phyloP scores from a whole-genome alignment of 805 yeast genomes.

The Kodamaea jinghongensis region DNA sequence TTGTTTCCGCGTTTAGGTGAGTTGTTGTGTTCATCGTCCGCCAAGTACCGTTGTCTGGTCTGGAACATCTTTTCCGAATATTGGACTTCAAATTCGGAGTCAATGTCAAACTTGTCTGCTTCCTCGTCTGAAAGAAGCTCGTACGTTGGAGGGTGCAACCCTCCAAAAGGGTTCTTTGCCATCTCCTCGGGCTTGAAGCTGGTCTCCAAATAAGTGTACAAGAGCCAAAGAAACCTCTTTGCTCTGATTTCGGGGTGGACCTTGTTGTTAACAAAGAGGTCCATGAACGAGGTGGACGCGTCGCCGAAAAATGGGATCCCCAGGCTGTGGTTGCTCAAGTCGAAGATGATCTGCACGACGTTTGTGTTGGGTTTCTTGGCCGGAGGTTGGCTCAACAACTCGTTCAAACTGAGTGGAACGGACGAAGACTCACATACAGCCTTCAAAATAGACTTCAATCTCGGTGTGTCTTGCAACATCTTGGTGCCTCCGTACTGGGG shows the following conservation, averaged over 20 bases:
- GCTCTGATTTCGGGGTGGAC: conserved; percentile 68
- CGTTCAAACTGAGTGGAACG: conserved; percentile 48
- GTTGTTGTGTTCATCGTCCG: conserved; percentile 36
- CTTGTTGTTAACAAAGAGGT: conserved; percentile 62
- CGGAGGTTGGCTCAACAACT: conserved; percentile 37
- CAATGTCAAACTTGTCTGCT: conserved; percentile 38
- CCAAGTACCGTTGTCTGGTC: conserved; percentile 38
- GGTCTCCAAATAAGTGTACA: conserved; percentile 79
- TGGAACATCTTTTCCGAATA: conserved; percentile 49
- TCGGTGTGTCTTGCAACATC: conserved; percentile 91
- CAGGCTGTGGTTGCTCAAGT: conserved; percentile 63
- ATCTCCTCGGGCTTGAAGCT: conserved; percentile 52
- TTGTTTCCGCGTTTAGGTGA: conserved; percentile 34
- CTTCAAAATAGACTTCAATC: conserved; percentile 84
- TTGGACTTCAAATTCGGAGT: conserved; percentile 46
- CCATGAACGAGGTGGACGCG: conserved; percentile 53
- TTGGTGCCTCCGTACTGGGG: conserved; percentile 50
- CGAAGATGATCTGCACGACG: conserved; percentile 66
- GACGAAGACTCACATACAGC: conserved; percentile 70
- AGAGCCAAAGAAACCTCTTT: conserved; percentile 74
- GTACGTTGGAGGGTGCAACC: conserved; percentile 28
- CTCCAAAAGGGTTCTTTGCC: conserved; percentile 56
- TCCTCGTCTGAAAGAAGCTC: conserved; percentile 29
- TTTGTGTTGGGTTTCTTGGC: conserved; percentile 52
- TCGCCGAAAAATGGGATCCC: conserved; percentile 32